Evolutionary conservation across 2,329 filamentous ascomycete species (phyloP).

Genomic region (Elsinoe ampelina): DNA sequence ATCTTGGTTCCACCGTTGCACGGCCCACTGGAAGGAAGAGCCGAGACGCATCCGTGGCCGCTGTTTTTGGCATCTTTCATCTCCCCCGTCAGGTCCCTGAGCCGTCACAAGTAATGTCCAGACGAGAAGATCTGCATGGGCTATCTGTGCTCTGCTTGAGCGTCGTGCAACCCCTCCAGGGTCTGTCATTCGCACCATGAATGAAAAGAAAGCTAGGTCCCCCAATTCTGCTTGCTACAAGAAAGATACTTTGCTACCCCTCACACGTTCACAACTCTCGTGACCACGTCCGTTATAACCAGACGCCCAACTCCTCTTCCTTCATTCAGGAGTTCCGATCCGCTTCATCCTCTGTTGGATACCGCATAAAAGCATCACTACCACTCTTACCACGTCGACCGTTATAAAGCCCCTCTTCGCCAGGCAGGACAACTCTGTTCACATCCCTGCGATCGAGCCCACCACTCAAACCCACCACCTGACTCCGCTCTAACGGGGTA

Average conservation of each 20-base stretch:
- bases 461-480: neutral
- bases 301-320: neutral
- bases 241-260: neutral
- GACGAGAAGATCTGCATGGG: neutral
- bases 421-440: neutral
- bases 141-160: no score
- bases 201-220: neutral
- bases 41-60: neutral
- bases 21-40: neutral
- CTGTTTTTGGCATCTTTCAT: slow-evolving; percentile 8
- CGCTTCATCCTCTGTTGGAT: neutral
- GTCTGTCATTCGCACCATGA: neutral
- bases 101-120: neutral
- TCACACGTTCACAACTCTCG: neutral
- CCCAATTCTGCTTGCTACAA: neutral
- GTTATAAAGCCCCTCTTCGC: neutral
- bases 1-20: slow-evolving; percentile 4
- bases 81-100: neutral
- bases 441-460: neutral
- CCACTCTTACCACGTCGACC: neutral
- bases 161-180: slow-evolving; percentile 5
- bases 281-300: neutral
- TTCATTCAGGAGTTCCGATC: neutral
- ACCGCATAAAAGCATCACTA: neutral
- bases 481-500: neutral